phyloP scores from a whole-genome alignment of 306 rosid species.

The Begonia masoniana region DNA sequence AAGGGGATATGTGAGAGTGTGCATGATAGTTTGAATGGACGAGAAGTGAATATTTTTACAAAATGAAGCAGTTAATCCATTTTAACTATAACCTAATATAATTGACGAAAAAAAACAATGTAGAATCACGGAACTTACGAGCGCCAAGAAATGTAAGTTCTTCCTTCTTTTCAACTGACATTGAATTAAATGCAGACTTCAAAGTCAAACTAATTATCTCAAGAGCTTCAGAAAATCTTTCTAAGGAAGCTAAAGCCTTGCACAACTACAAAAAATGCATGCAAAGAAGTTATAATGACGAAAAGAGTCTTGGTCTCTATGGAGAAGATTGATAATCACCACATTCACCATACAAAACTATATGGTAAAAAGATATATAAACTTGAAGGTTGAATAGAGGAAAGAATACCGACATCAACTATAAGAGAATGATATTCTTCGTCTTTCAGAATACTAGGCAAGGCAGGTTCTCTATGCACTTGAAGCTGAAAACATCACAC shows the following conservation, averaged over 20 bases:
- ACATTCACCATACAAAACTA: not conserved
- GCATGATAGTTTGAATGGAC: too few species aligned
- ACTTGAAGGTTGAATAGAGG: not conserved
- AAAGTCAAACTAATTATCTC: conserved; percentile 66
- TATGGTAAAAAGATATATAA: not conserved
- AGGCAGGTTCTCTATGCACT: conserved; percentile 42
- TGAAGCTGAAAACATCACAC: conserved; percentile 24
- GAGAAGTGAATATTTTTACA: too few species aligned
- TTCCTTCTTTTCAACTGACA: conserved; percentile 53
- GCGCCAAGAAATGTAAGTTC: conserved; percentile 82
- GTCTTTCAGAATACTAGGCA: conserved; percentile 51
- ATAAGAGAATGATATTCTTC: conserved; percentile 59
- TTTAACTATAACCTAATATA: too few species aligned
- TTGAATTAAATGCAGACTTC: conserved; percentile 32
- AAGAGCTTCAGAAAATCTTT: conserved; percentile 65
- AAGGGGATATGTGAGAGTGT: too few species aligned
- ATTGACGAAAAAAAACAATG: not conserved
- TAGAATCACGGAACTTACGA: conserved; percentile 32
- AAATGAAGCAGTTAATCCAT: too few species aligned
- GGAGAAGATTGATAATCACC: not conserved
- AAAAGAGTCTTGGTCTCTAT: not conserved
- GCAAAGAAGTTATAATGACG: conserved; percentile 6
- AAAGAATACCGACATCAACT: conserved; percentile 47
- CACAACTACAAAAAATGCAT: conserved; percentile 48
- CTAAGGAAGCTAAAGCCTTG: conserved; percentile 63